phyloP scores from a whole-genome alignment of 768 basidiomycete genomes.

The Crassisporium funariophilum region DNA sequence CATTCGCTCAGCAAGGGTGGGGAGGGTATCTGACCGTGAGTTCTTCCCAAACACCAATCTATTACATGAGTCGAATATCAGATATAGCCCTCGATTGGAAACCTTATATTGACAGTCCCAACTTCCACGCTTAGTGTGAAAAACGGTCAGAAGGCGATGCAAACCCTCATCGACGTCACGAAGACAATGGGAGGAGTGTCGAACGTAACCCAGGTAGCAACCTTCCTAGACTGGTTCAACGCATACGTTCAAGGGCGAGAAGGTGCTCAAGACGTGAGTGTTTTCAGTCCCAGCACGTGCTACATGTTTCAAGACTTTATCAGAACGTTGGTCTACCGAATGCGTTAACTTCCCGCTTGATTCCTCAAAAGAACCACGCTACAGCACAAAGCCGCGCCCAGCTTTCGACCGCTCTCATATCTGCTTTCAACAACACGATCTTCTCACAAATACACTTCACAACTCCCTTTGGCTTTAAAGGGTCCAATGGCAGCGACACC shows the following conservation, averaged over 20 bases:
- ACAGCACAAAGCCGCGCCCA: background rate
- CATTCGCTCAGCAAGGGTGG: slow-evolving; percentile 50
- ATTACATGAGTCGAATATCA: too few relatives aligned
- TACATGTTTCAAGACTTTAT: background rate
- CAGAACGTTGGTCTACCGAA: slow-evolving; percentile 4
- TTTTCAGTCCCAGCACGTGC: background rate
- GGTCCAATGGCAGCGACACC: background rate
- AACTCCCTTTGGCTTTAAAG: slow-evolving; percentile 2
- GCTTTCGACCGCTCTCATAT: background rate
- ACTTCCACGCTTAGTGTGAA: background rate
- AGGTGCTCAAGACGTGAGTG: slow-evolving; percentile 1
- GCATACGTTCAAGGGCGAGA: background rate
- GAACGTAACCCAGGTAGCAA: background rate
- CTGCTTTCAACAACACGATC: background rate
- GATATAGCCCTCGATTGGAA: too few relatives aligned
- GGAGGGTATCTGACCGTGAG: too few relatives aligned
- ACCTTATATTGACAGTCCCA: slow-evolving; percentile 1
- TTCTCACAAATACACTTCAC: slow-evolving; percentile 5
- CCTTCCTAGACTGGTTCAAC: slow-evolving; percentile 1
- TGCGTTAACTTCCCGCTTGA: slow-evolving; percentile 2
- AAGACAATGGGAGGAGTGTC: background rate
- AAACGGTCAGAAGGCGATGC: background rate
- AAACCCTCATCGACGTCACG: background rate
- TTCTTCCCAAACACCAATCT: too few relatives aligned
- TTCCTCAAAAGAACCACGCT: slow-evolving; percentile 4